Conservation (phyloP, 257 asterid genomes). For the Lycium barbarum region DNA sequence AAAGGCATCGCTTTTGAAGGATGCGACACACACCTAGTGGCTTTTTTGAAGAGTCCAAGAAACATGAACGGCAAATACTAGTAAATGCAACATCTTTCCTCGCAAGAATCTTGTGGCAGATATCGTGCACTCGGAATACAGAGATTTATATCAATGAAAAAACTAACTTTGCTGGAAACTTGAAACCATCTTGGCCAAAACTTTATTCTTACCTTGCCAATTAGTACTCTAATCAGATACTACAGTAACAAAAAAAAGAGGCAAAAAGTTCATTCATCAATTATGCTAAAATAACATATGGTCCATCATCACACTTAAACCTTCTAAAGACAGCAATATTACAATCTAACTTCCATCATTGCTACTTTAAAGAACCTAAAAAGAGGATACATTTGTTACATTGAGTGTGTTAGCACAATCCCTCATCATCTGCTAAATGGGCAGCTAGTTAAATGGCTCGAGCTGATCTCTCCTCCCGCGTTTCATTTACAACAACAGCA, state of each 20-base stretch:
- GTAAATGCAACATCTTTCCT: neutral
- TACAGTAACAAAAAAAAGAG: neutral
- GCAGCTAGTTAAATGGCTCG: constrained; percentile 28
- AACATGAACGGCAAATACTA: neutral
- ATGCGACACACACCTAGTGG: neutral
- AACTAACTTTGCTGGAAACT: neutral
- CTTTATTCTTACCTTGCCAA: neutral
- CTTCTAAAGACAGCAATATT: constrained; percentile 36
- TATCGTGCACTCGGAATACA: neutral
- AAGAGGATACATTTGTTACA: constrained; percentile 46
- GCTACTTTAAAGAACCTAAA: constrained; percentile 44
- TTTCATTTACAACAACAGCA: constrained; percentile 75
- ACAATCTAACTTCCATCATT: constrained; percentile 31
- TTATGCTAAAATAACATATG: constrained; percentile 36
- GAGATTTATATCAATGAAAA: neutral
- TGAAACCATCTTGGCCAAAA: neutral
- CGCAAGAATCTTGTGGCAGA: neutral
- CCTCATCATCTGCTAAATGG: constrained; percentile 37
- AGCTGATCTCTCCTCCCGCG: constrained; percentile 40
- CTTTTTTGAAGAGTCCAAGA: neutral
- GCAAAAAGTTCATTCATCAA: constrained; percentile 45
- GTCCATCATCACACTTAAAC: constrained; percentile 29
- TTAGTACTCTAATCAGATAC: neutral
- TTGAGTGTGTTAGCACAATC: constrained; percentile 59
- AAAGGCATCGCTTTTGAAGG: neutral